These are phyloP conservation scores for Huiozyma sinensis DNA, from an alignment of 805 yeast species.

Conservation along the genomic window DNA sequence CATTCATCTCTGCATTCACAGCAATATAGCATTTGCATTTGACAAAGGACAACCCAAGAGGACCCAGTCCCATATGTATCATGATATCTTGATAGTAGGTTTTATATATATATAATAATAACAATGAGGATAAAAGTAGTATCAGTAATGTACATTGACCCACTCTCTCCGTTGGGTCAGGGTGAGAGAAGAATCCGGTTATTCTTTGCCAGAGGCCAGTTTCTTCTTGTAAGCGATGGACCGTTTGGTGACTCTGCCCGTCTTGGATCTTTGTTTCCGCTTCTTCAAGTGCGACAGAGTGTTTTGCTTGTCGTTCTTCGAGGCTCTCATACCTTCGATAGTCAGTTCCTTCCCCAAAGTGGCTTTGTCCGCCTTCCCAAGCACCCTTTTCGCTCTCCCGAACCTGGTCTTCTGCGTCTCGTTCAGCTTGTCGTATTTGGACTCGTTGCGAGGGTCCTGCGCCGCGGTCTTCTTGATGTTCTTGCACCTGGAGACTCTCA, in stretches of 20 bases:
- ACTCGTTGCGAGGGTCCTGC: background rate
- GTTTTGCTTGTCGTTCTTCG: slow-evolving; percentile 44
- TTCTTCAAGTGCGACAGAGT: slow-evolving; percentile 49
- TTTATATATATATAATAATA: too few species aligned
- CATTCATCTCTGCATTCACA: background rate
- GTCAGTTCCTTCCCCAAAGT: slow-evolving; percentile 46
- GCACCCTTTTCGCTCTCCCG: slow-evolving; percentile 66
- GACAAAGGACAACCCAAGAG: too few species aligned
- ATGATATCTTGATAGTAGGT: too few species aligned
- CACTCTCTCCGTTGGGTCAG: too few species aligned
- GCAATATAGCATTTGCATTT: too few species aligned
- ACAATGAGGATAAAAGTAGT: too few species aligned
- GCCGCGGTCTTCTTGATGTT: slow-evolving; percentile 19
- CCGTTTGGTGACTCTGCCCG: slow-evolving; percentile 38
- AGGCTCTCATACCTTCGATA: slow-evolving; percentile 72
- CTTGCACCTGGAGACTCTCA: slow-evolving; percentile 70
- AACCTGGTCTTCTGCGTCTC: slow-evolving; percentile 64
- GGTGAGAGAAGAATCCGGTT: background rate
- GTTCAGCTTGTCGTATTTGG: slow-evolving; percentile 30
- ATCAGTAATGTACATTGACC: too few species aligned
- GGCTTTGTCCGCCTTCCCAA: slow-evolving; percentile 73
- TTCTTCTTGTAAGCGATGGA: slow-evolving; percentile 33
- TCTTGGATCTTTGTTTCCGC: slow-evolving; percentile 35
- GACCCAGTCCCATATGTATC: too few species aligned
- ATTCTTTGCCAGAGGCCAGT: slow-evolving; percentile 5